Evolutionary conservation across 148 eudicot species (phyloP).

Genomic region (Hydrangea macrophylla): DNA sequence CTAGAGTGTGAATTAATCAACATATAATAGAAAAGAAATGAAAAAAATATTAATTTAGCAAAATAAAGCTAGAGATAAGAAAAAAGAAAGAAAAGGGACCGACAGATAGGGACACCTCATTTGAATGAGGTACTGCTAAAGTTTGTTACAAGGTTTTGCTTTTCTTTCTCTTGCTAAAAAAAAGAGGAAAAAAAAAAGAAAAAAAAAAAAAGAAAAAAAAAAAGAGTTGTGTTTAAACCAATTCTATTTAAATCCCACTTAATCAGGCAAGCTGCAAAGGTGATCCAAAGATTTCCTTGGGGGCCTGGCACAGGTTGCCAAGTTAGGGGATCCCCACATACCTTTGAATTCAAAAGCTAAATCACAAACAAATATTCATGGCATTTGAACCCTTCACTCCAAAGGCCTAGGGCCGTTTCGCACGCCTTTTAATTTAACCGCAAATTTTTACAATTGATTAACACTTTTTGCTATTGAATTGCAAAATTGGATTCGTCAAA

Average conservation of each 20-base stretch:
- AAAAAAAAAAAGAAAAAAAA: too few relatives aligned
- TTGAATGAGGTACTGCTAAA: conserved; percentile 7
- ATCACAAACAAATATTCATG: too few relatives aligned
- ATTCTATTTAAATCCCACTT: not conserved
- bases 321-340: not conserved
- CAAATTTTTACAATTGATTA: too few relatives aligned
- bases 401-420: too few relatives aligned
- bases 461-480: too few relatives aligned
- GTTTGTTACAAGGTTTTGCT: not conserved
- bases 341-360: too few relatives aligned
- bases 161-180: not conserved
- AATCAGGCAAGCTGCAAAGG: not conserved
- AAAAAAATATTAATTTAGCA: not conserved
- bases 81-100: not conserved
- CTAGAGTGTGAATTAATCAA: not conserved
- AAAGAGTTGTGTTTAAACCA: not conserved
- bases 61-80: not conserved
- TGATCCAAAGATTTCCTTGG: too few relatives aligned
- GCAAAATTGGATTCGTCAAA: too few relatives aligned
- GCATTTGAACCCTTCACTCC: too few relatives aligned
- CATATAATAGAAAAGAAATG: not conserved
- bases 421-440: too few relatives aligned
- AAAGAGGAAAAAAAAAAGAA: too few relatives aligned
- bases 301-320: not conserved
- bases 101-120: not conserved